Evolutionary conservation across 805 yeast genomes (phyloP), one percentile per base, ranked within the genome.

Genomic region (Ascoidea tarda): DNA sequence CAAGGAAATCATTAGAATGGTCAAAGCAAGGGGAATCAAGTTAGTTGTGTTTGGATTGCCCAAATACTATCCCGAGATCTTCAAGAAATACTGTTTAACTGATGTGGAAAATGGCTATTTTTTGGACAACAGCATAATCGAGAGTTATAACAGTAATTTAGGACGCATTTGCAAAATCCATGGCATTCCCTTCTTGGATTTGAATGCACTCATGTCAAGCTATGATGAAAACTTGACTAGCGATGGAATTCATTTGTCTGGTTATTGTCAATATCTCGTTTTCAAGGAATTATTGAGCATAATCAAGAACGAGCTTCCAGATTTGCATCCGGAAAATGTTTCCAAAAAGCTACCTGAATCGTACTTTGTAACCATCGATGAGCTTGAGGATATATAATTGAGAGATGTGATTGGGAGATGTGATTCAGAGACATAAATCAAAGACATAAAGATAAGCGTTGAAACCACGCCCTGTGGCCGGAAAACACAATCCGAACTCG

Each of bases 21-120:
- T 21, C 28, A 21, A 21, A 21, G 62, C 60, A 1, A 63, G 74
- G 51, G 72, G 69, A 2, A 76, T 83, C 51, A 74, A 73, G 44
- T 70, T 79, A 0, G 69, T 87, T 16, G 59, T 86, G 1, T 72
- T 87, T 6, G 80, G 87, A 0, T 88, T 91, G 0, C 82, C 76
- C 75, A 12, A 79, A 78, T 57, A 81, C 79, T 61, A 62, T 59
- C 14, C 61, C 59, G 2, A 55, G 62, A 47, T 76, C 79, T 73
- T 66, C 70, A 38, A 63, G 66, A 0, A 42, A 53, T 3, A 10
- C 14, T 38, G 51, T 53, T 5, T 65, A 65, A 73, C 69, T 8
- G 72, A 66, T 48, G 61, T 72, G 8, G 60, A 62, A 1, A 56
- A 60, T 1, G 79, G 77, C 5, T 66, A 69, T 49, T 61, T 65